A percentile compares a stretch with the other conserved stretches of the same genome.
These are phyloP conservation scores for Lichina pygmaea DNA, from an alignment of 495 filamentous ascomycete species.

Conservation along the genomic window DNA sequence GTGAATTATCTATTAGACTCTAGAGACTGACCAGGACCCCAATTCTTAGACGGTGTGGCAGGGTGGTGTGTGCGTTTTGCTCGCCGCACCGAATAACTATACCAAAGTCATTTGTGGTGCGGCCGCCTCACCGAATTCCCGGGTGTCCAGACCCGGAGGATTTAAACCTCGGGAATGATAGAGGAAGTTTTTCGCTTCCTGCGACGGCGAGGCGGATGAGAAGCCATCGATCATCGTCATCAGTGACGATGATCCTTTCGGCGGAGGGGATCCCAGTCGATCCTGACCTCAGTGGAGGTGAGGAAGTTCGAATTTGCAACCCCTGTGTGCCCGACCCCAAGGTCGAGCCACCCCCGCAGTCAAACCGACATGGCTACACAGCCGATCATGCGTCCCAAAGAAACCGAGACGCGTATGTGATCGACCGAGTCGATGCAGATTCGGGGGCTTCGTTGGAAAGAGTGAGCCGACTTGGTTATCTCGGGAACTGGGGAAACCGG, in stretches of 20 bases:
- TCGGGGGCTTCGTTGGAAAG: background rate
- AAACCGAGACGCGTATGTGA: background rate
- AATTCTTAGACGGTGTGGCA: conserved; percentile 57
- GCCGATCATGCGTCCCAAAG: background rate
- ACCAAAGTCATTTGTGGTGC: conserved; percentile 77
- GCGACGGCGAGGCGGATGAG: conserved; percentile 2
- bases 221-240: conserved; percentile 3
- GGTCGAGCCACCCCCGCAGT: conserved; percentile 24
- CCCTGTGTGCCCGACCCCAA: conserved; percentile 87
- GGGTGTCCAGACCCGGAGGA: conserved; percentile 10
- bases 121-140: conserved; percentile 27
- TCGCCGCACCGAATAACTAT: conserved; percentile 92
- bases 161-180: conserved; percentile 7
- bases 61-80: conserved; percentile 75
- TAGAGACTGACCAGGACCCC: no score
- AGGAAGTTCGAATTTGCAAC: conserved; percentile 77
- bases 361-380: background rate
- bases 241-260: background rate
- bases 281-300: conserved; percentile 43
- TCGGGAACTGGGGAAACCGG: background rate
- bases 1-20: no score
- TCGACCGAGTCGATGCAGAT: conserved; percentile 8
- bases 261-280: conserved; percentile 12
- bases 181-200: conserved; percentile 8
- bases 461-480: background rate